phyloP scores from a whole-genome alignment of 305 asterid species.

The Ilex paraguariensis region DNA sequence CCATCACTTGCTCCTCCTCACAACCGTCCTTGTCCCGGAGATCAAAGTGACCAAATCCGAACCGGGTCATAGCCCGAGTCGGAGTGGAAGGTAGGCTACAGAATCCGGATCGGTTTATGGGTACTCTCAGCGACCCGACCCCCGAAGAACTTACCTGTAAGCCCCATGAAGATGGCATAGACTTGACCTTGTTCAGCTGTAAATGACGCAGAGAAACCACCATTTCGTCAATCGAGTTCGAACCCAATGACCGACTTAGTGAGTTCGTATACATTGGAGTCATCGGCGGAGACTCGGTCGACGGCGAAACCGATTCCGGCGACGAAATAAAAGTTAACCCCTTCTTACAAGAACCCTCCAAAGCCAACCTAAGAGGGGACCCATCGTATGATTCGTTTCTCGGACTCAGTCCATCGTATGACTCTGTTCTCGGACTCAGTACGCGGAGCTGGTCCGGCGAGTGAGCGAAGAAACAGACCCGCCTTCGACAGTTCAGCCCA shows the following conservation, averaged over 20 bases:
- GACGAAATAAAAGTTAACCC: conserved; percentile 34
- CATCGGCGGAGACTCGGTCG: conserved; percentile 67
- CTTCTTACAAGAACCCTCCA: conserved; percentile 13
- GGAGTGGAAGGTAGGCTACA: conserved; percentile 47
- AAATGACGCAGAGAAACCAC: conserved; percentile 55
- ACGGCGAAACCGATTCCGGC: conserved; percentile 59
- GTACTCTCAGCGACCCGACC: conserved; percentile 23
- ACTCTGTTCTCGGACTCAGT: conserved; percentile 49
- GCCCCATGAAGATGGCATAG: conserved; percentile 40
- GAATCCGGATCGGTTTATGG: conserved; percentile 28
- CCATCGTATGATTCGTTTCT: conserved; percentile 40
- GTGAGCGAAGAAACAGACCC: conserved; percentile 94
- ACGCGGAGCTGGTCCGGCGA: conserved; percentile 67
- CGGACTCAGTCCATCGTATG: conserved; percentile 43
- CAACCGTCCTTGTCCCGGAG: conserved; percentile 15
- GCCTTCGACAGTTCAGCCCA: conserved; percentile 50
- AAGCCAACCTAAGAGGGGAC: conserved; percentile 27
- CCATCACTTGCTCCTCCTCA: conserved; percentile 36
- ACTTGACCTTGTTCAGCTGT: conserved; percentile 50
- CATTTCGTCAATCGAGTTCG: conserved; percentile 37
- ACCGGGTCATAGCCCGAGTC: conserved; percentile 20
- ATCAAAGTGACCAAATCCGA: conserved; percentile 20
- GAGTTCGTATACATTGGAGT: conserved; percentile 42
- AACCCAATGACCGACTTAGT: conserved; percentile 34
- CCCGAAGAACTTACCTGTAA: conserved; percentile 30